A percentile compares a stretch with the other conserved stretches of the same genome.
Conservation (phyloP, 768 basidiomycete genomes). For the Trametopsis cervina region DNA sequence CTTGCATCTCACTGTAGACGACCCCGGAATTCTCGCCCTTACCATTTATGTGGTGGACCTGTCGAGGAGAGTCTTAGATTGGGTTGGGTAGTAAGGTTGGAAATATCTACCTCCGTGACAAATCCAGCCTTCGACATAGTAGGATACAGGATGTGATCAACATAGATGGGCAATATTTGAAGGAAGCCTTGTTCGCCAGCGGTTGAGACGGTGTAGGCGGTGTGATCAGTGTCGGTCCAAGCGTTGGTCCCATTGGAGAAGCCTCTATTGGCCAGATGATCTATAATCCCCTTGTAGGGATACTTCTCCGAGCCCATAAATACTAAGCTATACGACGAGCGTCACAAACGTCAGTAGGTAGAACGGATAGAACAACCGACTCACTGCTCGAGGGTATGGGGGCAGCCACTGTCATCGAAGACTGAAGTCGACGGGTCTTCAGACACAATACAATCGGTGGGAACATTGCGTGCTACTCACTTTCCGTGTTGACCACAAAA, state of each 20-base stretch:
- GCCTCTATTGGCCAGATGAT: conserved; percentile 90
- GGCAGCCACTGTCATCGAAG: conserved; percentile 91
- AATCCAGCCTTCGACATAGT: conserved; percentile 86
- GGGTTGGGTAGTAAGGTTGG: neutral
- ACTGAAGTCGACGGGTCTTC: too few species aligned
- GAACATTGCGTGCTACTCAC: conserved; percentile 34
- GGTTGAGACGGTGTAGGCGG: conserved; percentile 92
- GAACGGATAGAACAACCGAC: too few species aligned
- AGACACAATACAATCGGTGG: too few species aligned
- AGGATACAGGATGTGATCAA: conserved; percentile 96
- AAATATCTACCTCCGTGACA: conserved; percentile 42
- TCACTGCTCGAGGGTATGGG: conserved; percentile 94
- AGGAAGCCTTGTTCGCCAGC: conserved; percentile 92
- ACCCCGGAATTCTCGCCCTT: conserved; percentile 92
- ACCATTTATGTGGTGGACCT: conserved; percentile 93
- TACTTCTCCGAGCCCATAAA: conserved; percentile 96
- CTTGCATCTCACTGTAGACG: conserved; percentile 97
- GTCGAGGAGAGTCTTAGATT: conserved; percentile 4
- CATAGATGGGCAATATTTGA: conserved; percentile 79
- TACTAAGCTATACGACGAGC: conserved; percentile 55
- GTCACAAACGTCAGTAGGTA: conserved; percentile 3
- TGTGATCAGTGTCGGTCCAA: conserved; percentile 95
- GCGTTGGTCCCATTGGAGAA: conserved; percentile 92
- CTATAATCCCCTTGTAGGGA: conserved; percentile 93
- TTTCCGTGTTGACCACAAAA: conserved; percentile 87